Evolutionary conservation across 768 basidiomycete species (phyloP), one percentile per base, ranked within the genome.

Genomic region (Mycena leptocephala): DNA sequence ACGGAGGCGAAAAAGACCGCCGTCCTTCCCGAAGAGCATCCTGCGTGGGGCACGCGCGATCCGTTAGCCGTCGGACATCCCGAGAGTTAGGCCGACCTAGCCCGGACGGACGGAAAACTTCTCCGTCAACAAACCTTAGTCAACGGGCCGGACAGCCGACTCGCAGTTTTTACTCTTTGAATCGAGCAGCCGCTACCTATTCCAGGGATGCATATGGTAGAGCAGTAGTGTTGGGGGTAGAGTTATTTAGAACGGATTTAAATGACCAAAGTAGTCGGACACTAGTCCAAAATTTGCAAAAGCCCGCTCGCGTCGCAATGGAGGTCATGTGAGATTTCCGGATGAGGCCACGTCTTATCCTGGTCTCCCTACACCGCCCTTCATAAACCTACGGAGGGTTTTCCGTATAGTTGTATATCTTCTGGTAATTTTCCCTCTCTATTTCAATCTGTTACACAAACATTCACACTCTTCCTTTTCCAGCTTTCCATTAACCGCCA

Each of bases 41-140:
- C 72, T n/a, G 87, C 86, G 28, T 93, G 92, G 92, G 88, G 86
- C 11, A 84, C 84, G 26, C 86, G 90, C 16, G 81, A 83, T 28
- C 59, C 71, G 11, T 72, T 84, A 76, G 70, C 75, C 11, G 87
- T 90, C 30, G 87, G 87, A 51, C 85, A 83, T 16, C 87, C 84
- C 22, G 33, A 20, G 43, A 20, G 14, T n/a, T n/a, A n/a, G n/a
- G n/a, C n/a, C n/a, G n/a, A n/a, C n/a, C n/a, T n/a, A n/a, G n/a
- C n/a, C n/a, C n/a, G n/a, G n/a, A n/a, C n/a, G n/a, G n/a, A n/a
- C n/a, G n/a, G n/a, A n/a, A n/a, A n/a, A n/a, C n/a, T n/a, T n/a
- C n/a, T n/a, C n/a, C n/a, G n/a, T n/a, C n/a, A n/a, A n/a, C n/a
- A n/a, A n/a, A n/a, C n/a, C n/a, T n/a, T n/a, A n/a, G n/a, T n/a